These are phyloP conservation scores for Lobosporangium transversale DNA, from an alignment of 192 early-diverging fungal species.

Conservation along the genomic window DNA sequence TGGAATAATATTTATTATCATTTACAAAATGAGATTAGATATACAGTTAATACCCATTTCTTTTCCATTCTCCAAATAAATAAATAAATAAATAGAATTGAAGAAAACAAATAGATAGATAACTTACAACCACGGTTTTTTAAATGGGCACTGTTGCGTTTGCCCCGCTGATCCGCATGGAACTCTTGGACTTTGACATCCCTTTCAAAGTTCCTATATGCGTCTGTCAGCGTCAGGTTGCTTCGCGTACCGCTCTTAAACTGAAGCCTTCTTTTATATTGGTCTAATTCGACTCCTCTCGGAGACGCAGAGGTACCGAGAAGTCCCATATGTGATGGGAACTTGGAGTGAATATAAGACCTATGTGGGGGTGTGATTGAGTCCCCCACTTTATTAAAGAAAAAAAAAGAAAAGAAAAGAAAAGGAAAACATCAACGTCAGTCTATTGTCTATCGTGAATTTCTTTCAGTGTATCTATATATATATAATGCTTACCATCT, in stretches of 20 bases:
- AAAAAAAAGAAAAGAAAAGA: no score
- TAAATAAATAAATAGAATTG: no score
- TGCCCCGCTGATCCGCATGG: conserved; percentile 34
- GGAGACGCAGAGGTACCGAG: conserved; percentile 2
- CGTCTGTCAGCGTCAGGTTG: conserved; percentile 23
- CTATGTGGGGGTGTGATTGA: conserved; percentile 38
- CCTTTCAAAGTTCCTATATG: conserved; percentile 23
- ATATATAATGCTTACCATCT: conserved; percentile 29
- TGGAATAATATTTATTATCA: background rate
- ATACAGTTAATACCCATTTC: no score
- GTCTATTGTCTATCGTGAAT: background rate
- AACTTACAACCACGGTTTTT: conserved; percentile 48
- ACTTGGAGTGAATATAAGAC: conserved; percentile 34
- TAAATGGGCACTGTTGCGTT: conserved; percentile 24
- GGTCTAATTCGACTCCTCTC: conserved; percentile 24
- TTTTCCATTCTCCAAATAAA: no score
- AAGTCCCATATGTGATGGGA: conserved; percentile 12
- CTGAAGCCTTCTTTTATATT: conserved; percentile 46
- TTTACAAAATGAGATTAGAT: background rate
- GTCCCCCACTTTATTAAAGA: no score
- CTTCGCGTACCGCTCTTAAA: conserved; percentile 34
- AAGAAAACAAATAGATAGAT: no score
- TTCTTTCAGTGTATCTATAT: background rate
- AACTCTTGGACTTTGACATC: conserved; percentile 34
- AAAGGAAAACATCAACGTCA: background rate